Evolutionary conservation across 2,329 filamentous ascomycete genomes (phyloP).

Genomic region (Penicillium sclerotigenum): DNA sequence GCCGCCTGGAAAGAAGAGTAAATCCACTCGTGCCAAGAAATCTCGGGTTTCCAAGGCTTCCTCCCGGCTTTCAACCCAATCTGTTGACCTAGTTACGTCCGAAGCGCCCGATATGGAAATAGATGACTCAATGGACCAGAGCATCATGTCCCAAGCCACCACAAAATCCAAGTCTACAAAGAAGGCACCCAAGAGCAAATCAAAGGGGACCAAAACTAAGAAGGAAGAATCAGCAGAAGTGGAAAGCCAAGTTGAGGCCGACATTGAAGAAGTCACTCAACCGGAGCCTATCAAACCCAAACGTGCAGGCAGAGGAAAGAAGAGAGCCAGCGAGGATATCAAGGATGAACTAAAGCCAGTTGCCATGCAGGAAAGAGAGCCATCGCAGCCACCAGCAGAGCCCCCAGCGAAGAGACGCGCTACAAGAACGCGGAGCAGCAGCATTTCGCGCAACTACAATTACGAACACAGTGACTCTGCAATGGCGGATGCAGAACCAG

Average conservation of each 20-base stretch:
- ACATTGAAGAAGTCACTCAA: constrained; percentile 25
- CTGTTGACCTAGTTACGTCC: constrained; percentile 43
- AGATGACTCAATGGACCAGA: constrained; percentile 56
- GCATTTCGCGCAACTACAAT: constrained; percentile 37
- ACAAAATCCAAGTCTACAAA: constrained; percentile 54
- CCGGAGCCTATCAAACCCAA: constrained; percentile 38
- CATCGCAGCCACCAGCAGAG: constrained; percentile 24
- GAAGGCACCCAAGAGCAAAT: constrained; percentile 38
- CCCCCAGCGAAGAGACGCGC: constrained; percentile 59
- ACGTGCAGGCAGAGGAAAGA: constrained; percentile 51
- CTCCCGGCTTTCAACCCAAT: constrained; percentile 59
- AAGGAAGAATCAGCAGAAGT: constrained; percentile 47
- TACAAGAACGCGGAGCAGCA: constrained; percentile 52
- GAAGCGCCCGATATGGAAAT: constrained; percentile 44
- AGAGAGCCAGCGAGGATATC: constrained; percentile 61
- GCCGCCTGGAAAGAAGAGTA: constrained; percentile 51
- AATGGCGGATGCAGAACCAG: constrained; percentile 29
- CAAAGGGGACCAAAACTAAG: constrained; percentile 39
- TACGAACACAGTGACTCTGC: constrained; percentile 37
- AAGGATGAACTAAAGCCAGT: constrained; percentile 23
- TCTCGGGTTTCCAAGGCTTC: constrained; percentile 63
- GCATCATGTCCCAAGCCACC: constrained; percentile 50
- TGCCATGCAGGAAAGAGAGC: constrained; percentile 14
- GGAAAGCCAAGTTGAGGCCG: constrained; percentile 30
- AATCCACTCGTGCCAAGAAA: constrained; percentile 57